Conservation (phyloP, 306 rosid genomes). For the Casuarina equisetifolia region DNA sequence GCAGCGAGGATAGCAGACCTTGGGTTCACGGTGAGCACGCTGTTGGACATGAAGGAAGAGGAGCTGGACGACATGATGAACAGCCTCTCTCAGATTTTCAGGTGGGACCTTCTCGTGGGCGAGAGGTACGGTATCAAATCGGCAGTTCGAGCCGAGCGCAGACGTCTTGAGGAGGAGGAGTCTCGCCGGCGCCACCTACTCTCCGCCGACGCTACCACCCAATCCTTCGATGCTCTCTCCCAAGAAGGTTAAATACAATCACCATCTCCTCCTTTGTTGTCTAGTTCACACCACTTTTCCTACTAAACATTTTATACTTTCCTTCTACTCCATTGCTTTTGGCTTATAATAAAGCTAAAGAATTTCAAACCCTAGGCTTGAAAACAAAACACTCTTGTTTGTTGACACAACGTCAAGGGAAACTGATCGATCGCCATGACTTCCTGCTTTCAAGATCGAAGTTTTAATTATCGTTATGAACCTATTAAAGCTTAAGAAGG, state of each 20-base stretch:
- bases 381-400: too few species aligned
- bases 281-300: neutral
- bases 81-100: conserved; percentile 74
- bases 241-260: conserved; percentile 59
- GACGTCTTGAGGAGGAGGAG: conserved; percentile 75
- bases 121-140: conserved; percentile 94
- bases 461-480: neutral
- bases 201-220: conserved; percentile 55
- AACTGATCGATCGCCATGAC: too few species aligned
- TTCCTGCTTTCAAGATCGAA: too few species aligned
- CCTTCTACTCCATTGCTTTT: neutral
- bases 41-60: conserved; percentile 78
- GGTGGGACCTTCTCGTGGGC: conserved; percentile 89
- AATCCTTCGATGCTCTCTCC: conserved; percentile 77
- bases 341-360: neutral
- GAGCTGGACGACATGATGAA: conserved; percentile 98
- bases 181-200: conserved; percentile 45
- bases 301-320: neutral
- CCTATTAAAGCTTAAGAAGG: neutral
- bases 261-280: neutral
- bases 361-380: too few species aligned
- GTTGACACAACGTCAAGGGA: too few species aligned
- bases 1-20: conserved; percentile 88
- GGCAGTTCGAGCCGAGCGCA: conserved; percentile 79
- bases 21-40: conserved; percentile 85